Evolutionary conservation across 495 filamentous ascomycete species (phyloP).

Genomic region (Penicillium cinerascens): DNA sequence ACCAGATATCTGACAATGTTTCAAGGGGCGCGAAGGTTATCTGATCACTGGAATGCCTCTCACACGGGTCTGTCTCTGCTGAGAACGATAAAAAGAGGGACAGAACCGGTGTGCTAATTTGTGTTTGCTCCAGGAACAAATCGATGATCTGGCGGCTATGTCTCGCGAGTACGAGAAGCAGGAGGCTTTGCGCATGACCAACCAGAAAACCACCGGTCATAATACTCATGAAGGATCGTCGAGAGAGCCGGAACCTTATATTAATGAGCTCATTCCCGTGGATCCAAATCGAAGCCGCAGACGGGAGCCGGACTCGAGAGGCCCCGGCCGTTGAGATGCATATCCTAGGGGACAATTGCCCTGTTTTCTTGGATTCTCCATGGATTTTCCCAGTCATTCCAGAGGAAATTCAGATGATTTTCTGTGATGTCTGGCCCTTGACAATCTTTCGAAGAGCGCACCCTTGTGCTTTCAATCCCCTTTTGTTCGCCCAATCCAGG

Average conservation of each 20-base stretch:
- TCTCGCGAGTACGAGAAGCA: slow-evolving; percentile 52
- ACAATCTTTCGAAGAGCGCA: no score
- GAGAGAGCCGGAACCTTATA: slow-evolving; percentile 40
- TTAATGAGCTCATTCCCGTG: slow-evolving; percentile 49
- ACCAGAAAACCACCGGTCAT: slow-evolving; percentile 16
- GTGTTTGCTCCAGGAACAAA: slow-evolving; percentile 41
- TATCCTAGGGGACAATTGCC: background rate
- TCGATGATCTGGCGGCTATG: slow-evolving; percentile 50
- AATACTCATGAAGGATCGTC: slow-evolving; percentile 18
- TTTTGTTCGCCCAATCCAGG: background rate
- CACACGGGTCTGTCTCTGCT: slow-evolving; percentile 43
- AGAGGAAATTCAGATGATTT: no score
- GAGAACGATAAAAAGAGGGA: background rate
- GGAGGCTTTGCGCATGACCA: slow-evolving; percentile 48
- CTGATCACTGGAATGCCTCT: slow-evolving; percentile 49
- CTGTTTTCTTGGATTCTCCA: background rate
- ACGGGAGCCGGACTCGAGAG: slow-evolving; percentile 31
- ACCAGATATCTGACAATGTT: slow-evolving; percentile 16
- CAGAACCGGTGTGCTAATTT: slow-evolving; percentile 1
- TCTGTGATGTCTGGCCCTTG: no score
- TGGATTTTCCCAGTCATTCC: no score
- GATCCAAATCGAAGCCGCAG: slow-evolving; percentile 31
- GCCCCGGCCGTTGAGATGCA: slow-evolving; percentile 25
- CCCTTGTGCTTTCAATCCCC: background rate
- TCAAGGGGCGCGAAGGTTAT: slow-evolving; percentile 52